Conservation (phyloP, 345 rosid species). For the Dipteronia sinensis region DNA sequence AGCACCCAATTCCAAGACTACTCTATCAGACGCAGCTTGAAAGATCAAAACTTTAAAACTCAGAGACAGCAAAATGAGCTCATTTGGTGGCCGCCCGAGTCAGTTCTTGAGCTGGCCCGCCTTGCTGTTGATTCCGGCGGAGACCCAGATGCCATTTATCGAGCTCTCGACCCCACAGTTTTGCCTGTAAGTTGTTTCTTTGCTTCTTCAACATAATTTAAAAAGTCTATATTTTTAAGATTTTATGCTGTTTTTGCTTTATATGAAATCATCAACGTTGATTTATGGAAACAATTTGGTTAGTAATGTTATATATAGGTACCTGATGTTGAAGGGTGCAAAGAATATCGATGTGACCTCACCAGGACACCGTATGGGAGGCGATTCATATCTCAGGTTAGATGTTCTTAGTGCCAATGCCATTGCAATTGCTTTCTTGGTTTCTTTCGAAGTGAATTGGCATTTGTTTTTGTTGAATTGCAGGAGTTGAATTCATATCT, state of each 20-base stretch:
- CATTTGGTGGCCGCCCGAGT: conserved; percentile 91
- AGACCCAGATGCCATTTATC: conserved; percentile 65
- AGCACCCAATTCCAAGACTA: conserved; percentile 1
- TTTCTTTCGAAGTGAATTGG: not conserved
- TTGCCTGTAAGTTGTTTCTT: conserved; percentile 50
- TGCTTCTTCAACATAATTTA: not conserved
- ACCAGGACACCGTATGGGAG: conserved; percentile 84
- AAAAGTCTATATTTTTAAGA: too few species aligned
- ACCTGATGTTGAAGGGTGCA: conserved; percentile 61
- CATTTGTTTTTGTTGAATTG: conserved; percentile 13
- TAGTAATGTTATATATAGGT: conserved; percentile 47
- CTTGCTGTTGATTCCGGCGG: conserved; percentile 91
- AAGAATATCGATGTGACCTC: conserved; percentile 52
- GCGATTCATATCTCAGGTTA: conserved; percentile 70
- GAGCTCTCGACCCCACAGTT: conserved; percentile 66
- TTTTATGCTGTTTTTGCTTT: too few species aligned
- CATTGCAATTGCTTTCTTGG: not conserved
- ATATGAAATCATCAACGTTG: too few species aligned
- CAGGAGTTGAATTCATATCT: conserved; percentile 82
- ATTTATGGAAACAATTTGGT: not conserved
- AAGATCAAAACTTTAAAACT: not conserved
- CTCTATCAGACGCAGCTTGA: conserved; percentile 25
- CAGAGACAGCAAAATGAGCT: conserved; percentile 51
- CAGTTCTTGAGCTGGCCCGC: conserved; percentile 83
- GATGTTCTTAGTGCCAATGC: not conserved